Evolutionary conservation across 23 red algal species (phyloP).

Genomic region (Gracilariopsis chorda): DNA sequence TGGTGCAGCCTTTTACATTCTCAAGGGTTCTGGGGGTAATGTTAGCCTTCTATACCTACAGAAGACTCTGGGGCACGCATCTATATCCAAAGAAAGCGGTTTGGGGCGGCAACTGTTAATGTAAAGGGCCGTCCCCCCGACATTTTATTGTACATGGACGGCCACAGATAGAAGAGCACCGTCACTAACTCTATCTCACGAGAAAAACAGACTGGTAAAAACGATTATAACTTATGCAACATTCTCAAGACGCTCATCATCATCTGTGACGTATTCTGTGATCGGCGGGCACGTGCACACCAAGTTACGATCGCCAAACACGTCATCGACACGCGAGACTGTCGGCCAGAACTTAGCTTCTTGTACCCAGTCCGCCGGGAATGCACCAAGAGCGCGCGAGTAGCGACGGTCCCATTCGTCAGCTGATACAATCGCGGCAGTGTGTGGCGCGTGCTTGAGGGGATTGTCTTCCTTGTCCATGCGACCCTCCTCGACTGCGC

Average conservation of each 20-base stretch:
- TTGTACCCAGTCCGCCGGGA: constrained; percentile 86
- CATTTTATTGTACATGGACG: no score
- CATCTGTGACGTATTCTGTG: constrained; percentile 58
- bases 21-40: no score
- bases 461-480: constrained; percentile 95
- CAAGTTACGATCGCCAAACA: constrained; percentile 92
- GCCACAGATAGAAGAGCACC: no score
- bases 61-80: no score
- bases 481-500: constrained; percentile 88
- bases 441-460: constrained; percentile 97
- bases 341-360: constrained; percentile 95
- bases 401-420: constrained; percentile 92
- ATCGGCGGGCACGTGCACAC: constrained; percentile 93
- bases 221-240: constrained; percentile 59
- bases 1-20: no score
- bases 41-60: no score
- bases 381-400: constrained; percentile 86
- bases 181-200: no score
- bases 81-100: no score
- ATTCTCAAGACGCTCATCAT: constrained; percentile 62
- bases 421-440: constrained; percentile 64
- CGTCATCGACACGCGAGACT: constrained; percentile 89
- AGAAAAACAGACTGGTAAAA: no score
- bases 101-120: no score
- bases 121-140: no score